These are phyloP conservation scores for Hypoxylon sp. DNA, from an alignment of 2,329 filamentous ascomycete species.

Conservation along the genomic window DNA sequence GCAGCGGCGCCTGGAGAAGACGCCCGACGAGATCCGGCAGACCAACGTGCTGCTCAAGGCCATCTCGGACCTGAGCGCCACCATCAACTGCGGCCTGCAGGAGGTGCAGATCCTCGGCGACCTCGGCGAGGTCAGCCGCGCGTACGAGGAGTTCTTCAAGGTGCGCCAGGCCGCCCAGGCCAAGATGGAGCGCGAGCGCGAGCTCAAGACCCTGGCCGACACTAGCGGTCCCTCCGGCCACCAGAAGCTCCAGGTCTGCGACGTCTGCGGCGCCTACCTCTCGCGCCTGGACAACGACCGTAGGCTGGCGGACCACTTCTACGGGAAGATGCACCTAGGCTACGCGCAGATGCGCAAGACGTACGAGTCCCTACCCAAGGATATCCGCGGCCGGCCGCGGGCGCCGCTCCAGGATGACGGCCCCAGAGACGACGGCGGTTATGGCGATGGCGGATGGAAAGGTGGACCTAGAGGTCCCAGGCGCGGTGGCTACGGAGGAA, in stretches of 20 bases:
- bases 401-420: slow-evolving; percentile 58
- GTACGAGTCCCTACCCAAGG: slow-evolving; percentile 85
- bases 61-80: slow-evolving; percentile 83
- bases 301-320: slow-evolving; percentile 95
- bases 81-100: slow-evolving; percentile 83
- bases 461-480: slow-evolving; percentile 64
- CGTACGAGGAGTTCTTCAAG: slow-evolving; percentile 89
- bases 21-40: slow-evolving; percentile 95
- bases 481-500: slow-evolving; percentile 64
- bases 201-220: slow-evolving; percentile 90
- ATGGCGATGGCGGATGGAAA: slow-evolving; percentile 58
- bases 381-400: slow-evolving; percentile 80
- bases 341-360: slow-evolving; percentile 99
- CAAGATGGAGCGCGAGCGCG: slow-evolving; percentile 86
- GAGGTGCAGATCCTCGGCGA: slow-evolving; percentile 90
- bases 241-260: slow-evolving; percentile 98
- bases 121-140: slow-evolving; percentile 81
- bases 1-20: slow-evolving; percentile 93
- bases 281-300: slow-evolving; percentile 94
- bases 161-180: slow-evolving; percentile 82
- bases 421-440: slow-evolving; percentile 60
- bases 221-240: slow-evolving; percentile 93
- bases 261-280: slow-evolving; percentile 96
- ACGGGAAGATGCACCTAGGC: slow-evolving; percentile 98
- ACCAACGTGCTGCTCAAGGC: slow-evolving; percentile 89